Conservation (phyloP, 345 rosid genomes). For the Salix caprea region DNA sequence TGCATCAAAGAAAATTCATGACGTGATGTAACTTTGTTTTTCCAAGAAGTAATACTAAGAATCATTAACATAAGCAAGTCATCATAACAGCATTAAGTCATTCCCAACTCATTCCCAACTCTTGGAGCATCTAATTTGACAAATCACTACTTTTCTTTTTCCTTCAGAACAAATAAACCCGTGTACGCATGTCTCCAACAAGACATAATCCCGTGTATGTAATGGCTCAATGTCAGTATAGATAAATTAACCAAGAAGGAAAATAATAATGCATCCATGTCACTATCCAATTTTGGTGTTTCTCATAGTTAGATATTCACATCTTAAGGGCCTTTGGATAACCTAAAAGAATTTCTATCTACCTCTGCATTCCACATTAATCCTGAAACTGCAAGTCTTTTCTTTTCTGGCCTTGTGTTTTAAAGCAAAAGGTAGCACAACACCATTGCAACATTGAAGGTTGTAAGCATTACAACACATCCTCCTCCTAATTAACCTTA, state of each 20-base stretch:
- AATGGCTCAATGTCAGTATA: no score
- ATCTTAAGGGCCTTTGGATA: not conserved
- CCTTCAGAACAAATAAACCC: no score
- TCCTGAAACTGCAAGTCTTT: not conserved
- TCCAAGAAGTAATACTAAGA: not conserved
- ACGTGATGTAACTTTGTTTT: constrained; percentile 3
- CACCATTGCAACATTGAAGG: not conserved
- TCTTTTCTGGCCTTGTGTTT: not conserved
- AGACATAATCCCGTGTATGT: no score
- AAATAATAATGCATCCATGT: no score
- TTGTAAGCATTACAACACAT: not conserved
- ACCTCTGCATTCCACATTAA: not conserved
- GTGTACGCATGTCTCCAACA: no score
- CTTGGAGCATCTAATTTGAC: not conserved
- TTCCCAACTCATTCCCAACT: no score
- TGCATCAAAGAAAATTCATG: constrained; percentile 34
- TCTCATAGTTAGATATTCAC: no score
- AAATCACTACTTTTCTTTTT: not conserved
- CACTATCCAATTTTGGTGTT: no score
- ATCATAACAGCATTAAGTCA: no score
- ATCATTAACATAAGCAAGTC: not conserved
- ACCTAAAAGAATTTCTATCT: not conserved
- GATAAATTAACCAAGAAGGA: no score
- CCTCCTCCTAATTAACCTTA: not conserved
- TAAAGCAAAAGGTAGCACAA: not conserved